Evolutionary conservation across 768 basidiomycete genomes (phyloP), one percentile per base, ranked within the genome.

Genomic region (Stropharia rugosoannulata): DNA sequence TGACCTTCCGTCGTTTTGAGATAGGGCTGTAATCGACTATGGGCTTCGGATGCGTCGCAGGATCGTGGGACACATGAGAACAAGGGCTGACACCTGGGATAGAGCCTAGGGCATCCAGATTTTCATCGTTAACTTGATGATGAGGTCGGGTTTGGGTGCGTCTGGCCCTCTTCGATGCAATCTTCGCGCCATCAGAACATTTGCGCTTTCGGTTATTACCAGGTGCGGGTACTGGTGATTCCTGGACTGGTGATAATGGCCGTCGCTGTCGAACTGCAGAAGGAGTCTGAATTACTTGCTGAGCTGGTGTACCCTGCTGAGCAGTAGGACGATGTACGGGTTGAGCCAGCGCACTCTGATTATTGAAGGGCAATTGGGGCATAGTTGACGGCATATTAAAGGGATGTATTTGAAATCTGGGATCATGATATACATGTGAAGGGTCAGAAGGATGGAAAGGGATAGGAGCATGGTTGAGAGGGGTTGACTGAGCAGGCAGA

Each of bases 11-110:
- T 12, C 27, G 5, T 27, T 56, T 56, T n/a, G 47, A 40, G 13
- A 56, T 56, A 3, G 47, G 54, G n/a, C 54, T 56, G 13, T 56
- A 56, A 35, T 56, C 54, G 2, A 27, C 54, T 1, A 49, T 41
- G 38, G 54, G 54, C 40, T 49, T 40, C 10, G 54, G 54, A 56
- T 16, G 47, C 5, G 37, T 16, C 11, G 38, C 25, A 9, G 47
- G 47, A 5, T 32, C 10, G 15, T 27, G 19, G 18, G 5, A 18
- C 22, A 27, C 19, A 49, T 7, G 16, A 27, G 22, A 49, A 1
- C 40, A 41, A 3, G 54, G 47, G 7, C 54, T 46, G 22, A 55
- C 54, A 42, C 54, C 46, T 2, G 54, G 54, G 8, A 55, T n/a
- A n/a, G n/a, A n/a, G n/a, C n/a, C 47, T 6, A 27, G 29, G 13